Percentiles rank a stretch among this genome's conserved stretches.
Evolutionary conservation across 1,284 basidiomycete genomes (phyloP).

Genomic region (Acaromyces ingoldii): DNA sequence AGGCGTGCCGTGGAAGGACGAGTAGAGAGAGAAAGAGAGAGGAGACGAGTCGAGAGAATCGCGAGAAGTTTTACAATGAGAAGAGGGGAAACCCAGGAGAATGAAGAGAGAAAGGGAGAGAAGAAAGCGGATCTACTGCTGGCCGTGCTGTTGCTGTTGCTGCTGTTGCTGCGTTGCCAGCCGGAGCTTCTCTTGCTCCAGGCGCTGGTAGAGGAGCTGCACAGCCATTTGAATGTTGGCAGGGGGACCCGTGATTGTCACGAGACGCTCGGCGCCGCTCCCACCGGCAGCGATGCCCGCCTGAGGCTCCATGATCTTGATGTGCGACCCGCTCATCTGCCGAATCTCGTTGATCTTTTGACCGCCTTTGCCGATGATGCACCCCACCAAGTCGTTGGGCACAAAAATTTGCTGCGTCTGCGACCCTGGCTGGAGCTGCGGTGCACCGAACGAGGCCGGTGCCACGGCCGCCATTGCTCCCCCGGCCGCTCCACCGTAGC

Average conservation of each 20-base stretch:
- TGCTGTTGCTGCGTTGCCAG: conserved; percentile 11
- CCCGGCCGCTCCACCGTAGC: conserved; percentile 8
- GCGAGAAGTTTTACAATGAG: no score
- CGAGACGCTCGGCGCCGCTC: conserved; percentile 52
- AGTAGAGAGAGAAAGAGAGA: no score
- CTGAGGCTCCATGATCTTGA: conserved; percentile 94
- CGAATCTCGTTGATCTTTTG: conserved; percentile 99
- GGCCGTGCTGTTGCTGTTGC: no score
- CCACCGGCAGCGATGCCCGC: conserved; percentile 50
- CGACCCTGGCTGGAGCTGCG: conserved; percentile 59
- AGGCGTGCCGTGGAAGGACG: no score
- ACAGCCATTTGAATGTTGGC: conserved; percentile 95
- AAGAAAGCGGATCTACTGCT: no score
- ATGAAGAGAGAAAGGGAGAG: no score
- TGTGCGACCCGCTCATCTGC: conserved; percentile 85
- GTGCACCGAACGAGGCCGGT: conserved; percentile 11
- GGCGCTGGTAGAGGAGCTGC: conserved; percentile 73
- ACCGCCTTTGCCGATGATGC: conserved; percentile 97
- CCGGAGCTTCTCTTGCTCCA: conserved; percentile 51
- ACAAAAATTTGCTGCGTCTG: conserved; percentile 99
- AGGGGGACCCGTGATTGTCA: conserved; percentile 69
- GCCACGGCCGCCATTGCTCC: conserved; percentile 4
- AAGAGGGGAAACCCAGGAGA: no score
- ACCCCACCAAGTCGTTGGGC: conserved; percentile 93
- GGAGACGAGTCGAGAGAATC: no score